Evolutionary conservation across 257 asterid genomes (phyloP), one percentile per base, ranked within the genome.

Genomic region (Pogostemon cablin): DNA sequence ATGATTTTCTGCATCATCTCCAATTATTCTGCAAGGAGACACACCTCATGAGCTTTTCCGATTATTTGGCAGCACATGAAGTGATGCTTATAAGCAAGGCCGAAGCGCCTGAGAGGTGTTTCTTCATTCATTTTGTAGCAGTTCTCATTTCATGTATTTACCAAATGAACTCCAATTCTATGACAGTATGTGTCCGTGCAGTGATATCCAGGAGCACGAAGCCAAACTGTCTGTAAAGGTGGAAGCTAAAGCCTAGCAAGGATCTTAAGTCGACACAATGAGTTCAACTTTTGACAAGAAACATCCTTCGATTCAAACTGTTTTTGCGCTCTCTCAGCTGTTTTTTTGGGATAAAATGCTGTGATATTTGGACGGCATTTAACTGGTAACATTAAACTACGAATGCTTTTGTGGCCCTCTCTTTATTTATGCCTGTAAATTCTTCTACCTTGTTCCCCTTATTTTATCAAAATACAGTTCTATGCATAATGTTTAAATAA

Each of bases 71-170:
- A 40, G 71, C 86, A 46, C 82, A 80, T 32, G 80, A 69, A 10
- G 44, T 89, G 71, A 78, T 71, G 72, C 87, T 84, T 44, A 91
- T 91, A 77, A 87, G 86, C 85, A 86, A 91, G 79, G 61, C 74
- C 37, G 96, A 91, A 88, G 92, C 93, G 53, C 68, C 86, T 56
- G 97, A 89, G 81, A 91, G 98, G 99, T 93, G 43, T 78, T 74
- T 12, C 65, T 67, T 39, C n/a, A 42, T 48, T 67, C 57, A 9
- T 66, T 47, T 62, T 11, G 47, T 61, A 2, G 32, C 4, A 35
- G 11, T 44, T 47, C 48, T 64, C 41, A 42, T 20, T 55, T 57
- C 48, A 44, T 57, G 32, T 37, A 20, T 44, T 58, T 41, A 12
- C 47, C 66, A 9, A 43, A 54, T n/a, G 9, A 59, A 69, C 72